Percentiles rank a stretch among this genome's conserved stretches.
phyloP scores from a whole-genome alignment of 2,329 filamentous ascomycete species.

The Coniochaeta hoffmannii region DNA sequence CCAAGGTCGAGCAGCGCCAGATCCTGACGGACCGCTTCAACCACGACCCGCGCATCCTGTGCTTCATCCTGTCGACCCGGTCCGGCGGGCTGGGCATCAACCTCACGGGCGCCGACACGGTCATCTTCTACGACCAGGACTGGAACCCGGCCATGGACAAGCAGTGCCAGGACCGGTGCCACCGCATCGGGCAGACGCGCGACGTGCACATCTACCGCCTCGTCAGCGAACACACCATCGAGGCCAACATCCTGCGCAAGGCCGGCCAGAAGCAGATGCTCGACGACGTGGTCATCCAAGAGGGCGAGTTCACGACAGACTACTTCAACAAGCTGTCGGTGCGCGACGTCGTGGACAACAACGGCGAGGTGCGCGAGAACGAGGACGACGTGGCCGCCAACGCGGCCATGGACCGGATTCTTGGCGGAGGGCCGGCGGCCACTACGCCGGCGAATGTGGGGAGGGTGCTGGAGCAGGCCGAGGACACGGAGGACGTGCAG shows the following conservation, averaged over 20 bases:
- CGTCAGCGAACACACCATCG: conserved; percentile 88
- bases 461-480: conserved; percentile 76
- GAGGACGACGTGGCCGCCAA: conserved; percentile 66
- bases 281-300: conserved; percentile 96
- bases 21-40: conserved; percentile 97
- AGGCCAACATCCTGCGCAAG: conserved; percentile 95
- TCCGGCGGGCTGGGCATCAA: conserved; percentile 96
- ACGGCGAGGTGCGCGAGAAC: conserved; percentile 34
- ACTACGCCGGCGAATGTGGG: conserved; percentile 56
- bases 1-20: conserved; percentile 91
- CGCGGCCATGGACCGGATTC: conserved; percentile 77
- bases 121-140: conserved; percentile 98
- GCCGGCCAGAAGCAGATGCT: conserved; percentile 96
- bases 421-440: conserved; percentile 57
- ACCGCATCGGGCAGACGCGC: conserved; percentile 93
- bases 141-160: conserved; percentile 99
- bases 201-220: conserved; percentile 98
- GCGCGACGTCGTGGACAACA: conserved; percentile 57
- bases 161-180: conserved; percentile 94
- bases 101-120: conserved; percentile 89
- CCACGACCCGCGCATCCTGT: conserved; percentile 82
- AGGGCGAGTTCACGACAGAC: conserved; percentile 95
- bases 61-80: conserved; percentile 90
- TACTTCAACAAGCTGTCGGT: conserved; percentile 78
- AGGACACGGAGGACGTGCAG: conserved; percentile 85